Conservation (phyloP, 345 rosid species). For the rapeseed (Brassica napus) region Da-Ae NC_063434.1:410501-411000, state of each 20-base stretch:
- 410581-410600: slow-evolving; percentile 13
- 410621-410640: not conserved
- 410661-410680: slow-evolving; percentile 20
- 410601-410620: not conserved
- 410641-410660: slow-evolving; percentile 7
- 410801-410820: not conserved
- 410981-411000: slow-evolving; percentile 20
- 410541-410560: not conserved
- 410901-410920: not conserved
- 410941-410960: slow-evolving; percentile 2
- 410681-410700: slow-evolving; percentile 27
- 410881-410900: slow-evolving; percentile 11
- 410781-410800: not conserved
- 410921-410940: not conserved
- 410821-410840: not conserved
- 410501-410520: slow-evolving; percentile 2
- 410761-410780: not conserved
- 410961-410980: slow-evolving; percentile 1
- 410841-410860: not conserved
- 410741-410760: not conserved
- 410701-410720: slow-evolving; percentile 28
- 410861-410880: slow-evolving; percentile 11
- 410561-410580: not conserved
- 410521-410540: not conserved
- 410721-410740: not conserved